Evolutionary conservation across 306 rosid species (phyloP).

Genomic region (Rosa rugosa): DNA sequence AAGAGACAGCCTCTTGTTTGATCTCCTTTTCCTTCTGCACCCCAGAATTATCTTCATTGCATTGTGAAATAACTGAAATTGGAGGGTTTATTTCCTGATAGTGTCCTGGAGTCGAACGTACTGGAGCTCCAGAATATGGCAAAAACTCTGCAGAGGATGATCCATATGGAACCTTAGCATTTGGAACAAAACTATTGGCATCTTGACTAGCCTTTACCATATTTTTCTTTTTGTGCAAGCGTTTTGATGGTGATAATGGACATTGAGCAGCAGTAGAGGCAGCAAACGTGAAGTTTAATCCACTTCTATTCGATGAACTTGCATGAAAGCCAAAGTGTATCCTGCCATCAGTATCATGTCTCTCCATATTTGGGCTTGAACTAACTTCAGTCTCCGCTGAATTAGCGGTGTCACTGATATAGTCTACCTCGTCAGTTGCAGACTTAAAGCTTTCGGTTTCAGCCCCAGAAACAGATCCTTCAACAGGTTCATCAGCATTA

Average conservation of each 20-base stretch:
- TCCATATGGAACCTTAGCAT: slow-evolving; percentile 57
- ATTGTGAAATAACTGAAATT: slow-evolving; percentile 24
- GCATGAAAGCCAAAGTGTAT: slow-evolving; percentile 43
- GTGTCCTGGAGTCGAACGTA: slow-evolving; percentile 42
- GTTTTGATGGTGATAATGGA: slow-evolving; percentile 61
- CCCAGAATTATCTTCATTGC: slow-evolving; percentile 37
- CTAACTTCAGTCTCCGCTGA: slow-evolving; percentile 51
- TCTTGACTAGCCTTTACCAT: slow-evolving; percentile 61
- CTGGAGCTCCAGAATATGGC: slow-evolving; percentile 55
- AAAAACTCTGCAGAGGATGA: slow-evolving; percentile 52
- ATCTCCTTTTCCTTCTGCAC: slow-evolving; percentile 38
- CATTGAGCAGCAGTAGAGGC: slow-evolving; percentile 65
- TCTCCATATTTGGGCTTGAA: slow-evolving; percentile 41
- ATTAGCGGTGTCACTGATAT: slow-evolving; percentile 35
- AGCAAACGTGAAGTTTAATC: slow-evolving; percentile 70
- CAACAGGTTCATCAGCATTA: slow-evolving; percentile 42
- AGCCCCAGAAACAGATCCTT: slow-evolving; percentile 60
- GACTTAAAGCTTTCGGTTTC: slow-evolving; percentile 90
- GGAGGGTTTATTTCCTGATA: slow-evolving; percentile 46
- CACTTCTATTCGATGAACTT: slow-evolving; percentile 45
- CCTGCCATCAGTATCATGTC: slow-evolving; percentile 38
- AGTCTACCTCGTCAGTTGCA: slow-evolving; percentile 65
- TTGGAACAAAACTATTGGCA: slow-evolving; percentile 37
- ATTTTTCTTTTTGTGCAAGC: slow-evolving; percentile 56
- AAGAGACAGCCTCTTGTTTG: slow-evolving; percentile 48